Base-by-base conservation (phyloP, 352 stramenopile genomes). In the Pythium utonaiense region DNA sequence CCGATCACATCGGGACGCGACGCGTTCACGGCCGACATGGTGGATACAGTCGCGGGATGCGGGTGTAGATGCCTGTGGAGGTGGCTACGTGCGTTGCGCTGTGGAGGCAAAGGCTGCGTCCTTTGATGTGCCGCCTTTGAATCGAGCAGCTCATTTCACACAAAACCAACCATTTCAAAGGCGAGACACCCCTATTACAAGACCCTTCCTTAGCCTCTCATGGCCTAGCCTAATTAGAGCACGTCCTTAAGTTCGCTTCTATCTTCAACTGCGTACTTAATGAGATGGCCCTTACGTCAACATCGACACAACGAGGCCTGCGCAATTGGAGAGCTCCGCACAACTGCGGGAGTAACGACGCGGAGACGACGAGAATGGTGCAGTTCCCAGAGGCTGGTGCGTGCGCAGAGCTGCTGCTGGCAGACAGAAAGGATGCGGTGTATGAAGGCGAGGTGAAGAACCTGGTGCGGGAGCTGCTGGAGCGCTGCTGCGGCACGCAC, bases 1-100 rank as follows among this genome's bases (percentile, higher is more conserved):
- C 79, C 83, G 67, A 93, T 88, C 80, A 95, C 81, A 76, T 95
- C 84, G 60, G 83, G 80, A 30, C 86, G 78, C 25, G 82, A 91
- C 53, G 80, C 85, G 54, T 88, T 89, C 53, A 91, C 71, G n/a
- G 73, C 70, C 57, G 71, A 65, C 79, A 88, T 91, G 28, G 25
- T 64, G 28, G 28, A 36, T 27, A 42, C 19, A 36, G n/a, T 21
- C 55, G 19, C 53, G 10, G 31, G 13, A n/a, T 19, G 30, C 27
- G 10, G 34, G 38, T n/a, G n/a, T 9, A 25, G 28, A 33, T 30
- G 44, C 22, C 21, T 22, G 16, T 52, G 36, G 56, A n/a, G 30
- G 33, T 53, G 44, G 45, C 27, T 27, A 25, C 42, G n/a, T 34
- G 12, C 22, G 42, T 21, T 36, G 33, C 6, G 22, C 12, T 8